Percentiles rank a stretch among this genome's conserved stretches.
These are phyloP conservation scores for Letharia columbiana DNA, from an alignment of 495 filamentous ascomycete species.

Conservation along the genomic window DNA sequence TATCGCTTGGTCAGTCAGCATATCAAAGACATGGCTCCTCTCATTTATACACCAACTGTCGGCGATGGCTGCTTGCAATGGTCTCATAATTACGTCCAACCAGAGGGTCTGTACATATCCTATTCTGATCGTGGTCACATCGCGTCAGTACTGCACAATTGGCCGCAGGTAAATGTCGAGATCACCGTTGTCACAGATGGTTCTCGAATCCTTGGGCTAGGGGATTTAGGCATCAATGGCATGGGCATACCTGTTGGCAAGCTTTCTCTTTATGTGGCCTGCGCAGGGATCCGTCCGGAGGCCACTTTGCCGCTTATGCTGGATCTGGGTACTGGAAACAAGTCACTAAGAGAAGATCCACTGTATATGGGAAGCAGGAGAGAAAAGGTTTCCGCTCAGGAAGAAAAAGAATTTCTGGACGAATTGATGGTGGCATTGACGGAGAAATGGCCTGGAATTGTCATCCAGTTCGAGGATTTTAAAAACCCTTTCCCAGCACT, in stretches of 20 bases:
- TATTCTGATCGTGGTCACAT: constrained; percentile 83
- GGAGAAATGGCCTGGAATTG: constrained; percentile 82
- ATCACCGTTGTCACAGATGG: constrained; percentile 97
- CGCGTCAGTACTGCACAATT: constrained; percentile 74
- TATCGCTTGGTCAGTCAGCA: constrained; percentile 88
- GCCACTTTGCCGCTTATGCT: constrained; percentile 86
- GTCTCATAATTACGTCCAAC: constrained; percentile 90
- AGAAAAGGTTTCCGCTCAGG: constrained; percentile 68
- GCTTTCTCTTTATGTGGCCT: constrained; percentile 87
- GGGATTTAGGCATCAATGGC: constrained; percentile 92
- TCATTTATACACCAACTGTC: constrained; percentile 96
- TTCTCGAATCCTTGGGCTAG: constrained; percentile 89
- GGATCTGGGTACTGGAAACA: constrained; percentile 87
- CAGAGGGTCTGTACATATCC: constrained; percentile 89
- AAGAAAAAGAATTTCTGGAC: constrained; percentile 90
- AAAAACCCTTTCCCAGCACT: constrained; percentile 96
- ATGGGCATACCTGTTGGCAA: constrained; percentile 98
- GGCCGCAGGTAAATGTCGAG: constrained; percentile 79
- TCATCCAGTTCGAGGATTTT: constrained; percentile 98
- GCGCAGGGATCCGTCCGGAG: constrained; percentile 89
- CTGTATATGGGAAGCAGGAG: constrained; percentile 85
- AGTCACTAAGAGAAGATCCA: constrained; percentile 78
- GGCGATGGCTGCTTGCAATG: constrained; percentile 94
- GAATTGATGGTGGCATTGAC: constrained; percentile 91
- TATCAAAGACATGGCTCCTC: constrained; percentile 80